Evolutionary conservation across 2,329 filamentous ascomycete genomes (phyloP).

Genomic region (Pseudodiploospora longispora): DNA sequence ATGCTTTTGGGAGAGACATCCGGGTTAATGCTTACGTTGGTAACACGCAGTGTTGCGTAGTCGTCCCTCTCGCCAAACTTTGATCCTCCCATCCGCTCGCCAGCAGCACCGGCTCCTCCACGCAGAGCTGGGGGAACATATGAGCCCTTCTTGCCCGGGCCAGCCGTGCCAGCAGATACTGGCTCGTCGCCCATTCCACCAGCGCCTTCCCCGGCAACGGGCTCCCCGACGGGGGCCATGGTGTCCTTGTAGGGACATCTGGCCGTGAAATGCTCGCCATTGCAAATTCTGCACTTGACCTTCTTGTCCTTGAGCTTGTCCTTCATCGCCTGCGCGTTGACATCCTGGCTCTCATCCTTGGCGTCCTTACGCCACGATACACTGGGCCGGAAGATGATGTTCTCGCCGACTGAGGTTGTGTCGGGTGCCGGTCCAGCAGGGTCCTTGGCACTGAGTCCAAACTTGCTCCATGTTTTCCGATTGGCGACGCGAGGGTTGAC

Average conservation of each 20-base stretch:
- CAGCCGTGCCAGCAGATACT: slow-evolving; percentile 34
- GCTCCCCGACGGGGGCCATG: slow-evolving; percentile 78
- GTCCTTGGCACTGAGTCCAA: slow-evolving; percentile 84
- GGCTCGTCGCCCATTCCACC: slow-evolving; percentile 46
- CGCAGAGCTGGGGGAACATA: slow-evolving; percentile 94
- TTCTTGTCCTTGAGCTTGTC: slow-evolving; percentile 95
- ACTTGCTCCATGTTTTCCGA: slow-evolving; percentile 88
- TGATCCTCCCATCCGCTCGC: slow-evolving; percentile 73
- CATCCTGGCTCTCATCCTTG: slow-evolving; percentile 69
- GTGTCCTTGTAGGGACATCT: slow-evolving; percentile 99
- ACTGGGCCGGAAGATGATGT: slow-evolving; percentile 92
- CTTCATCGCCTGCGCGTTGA: slow-evolving; percentile 67
- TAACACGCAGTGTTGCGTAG: slow-evolving; percentile 90
- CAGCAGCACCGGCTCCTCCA: slow-evolving; percentile 53
- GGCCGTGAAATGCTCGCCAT: slow-evolving; percentile 97
- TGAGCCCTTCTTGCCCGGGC: slow-evolving; percentile 64
- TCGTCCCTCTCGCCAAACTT: slow-evolving; percentile 94
- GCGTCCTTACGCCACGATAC: slow-evolving; percentile 90
- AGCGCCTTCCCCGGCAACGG: slow-evolving; percentile 43
- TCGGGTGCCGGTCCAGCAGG: slow-evolving; percentile 72
- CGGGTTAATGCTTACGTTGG: slow-evolving; percentile 58
- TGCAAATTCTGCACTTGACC: slow-evolving; percentile 99
- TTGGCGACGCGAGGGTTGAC: slow-evolving; percentile 97
- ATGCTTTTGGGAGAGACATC: too few species aligned
- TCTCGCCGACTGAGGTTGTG: slow-evolving; percentile 91